Evolutionary conservation across 1,284 basidiomycete species (phyloP).

Genomic region (Ceratobasidium sp.): DNA sequence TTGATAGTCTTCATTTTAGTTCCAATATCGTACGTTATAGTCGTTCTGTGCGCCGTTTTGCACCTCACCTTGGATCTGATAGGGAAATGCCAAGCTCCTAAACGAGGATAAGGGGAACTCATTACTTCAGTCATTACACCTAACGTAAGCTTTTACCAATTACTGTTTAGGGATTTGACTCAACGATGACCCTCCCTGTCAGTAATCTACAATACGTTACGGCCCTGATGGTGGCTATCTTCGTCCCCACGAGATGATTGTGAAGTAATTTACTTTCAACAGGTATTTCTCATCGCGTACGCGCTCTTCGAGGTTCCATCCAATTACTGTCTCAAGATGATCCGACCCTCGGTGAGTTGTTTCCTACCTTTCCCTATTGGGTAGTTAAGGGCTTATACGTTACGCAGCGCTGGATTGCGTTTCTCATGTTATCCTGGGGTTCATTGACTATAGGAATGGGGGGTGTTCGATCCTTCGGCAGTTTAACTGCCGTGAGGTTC

Average conservation of each 20-base stretch:
- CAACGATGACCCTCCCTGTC: neutral
- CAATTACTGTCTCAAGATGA: conserved; percentile 34
- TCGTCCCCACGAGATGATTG: too few species aligned
- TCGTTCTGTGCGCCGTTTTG: too few species aligned
- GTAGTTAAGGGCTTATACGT: too few species aligned
- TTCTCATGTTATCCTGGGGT: conserved; percentile 29
- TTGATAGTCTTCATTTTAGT: neutral
- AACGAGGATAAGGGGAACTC: conserved; percentile 23
- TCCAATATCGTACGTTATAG: conserved; percentile 13
- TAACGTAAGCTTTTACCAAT: neutral
- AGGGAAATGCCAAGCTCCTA: conserved; percentile 32
- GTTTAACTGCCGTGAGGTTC: conserved; percentile 24
- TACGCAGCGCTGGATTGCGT: conserved; percentile 25
- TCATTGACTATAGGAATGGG: conserved; percentile 13
- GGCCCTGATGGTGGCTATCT: neutral
- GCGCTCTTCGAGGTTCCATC: conserved; percentile 28
- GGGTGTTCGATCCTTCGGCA: conserved; percentile 21
- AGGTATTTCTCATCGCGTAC: conserved; percentile 33
- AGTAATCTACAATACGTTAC: conserved; percentile 30
- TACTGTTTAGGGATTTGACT: neutral
- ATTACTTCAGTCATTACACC: conserved; percentile 5
- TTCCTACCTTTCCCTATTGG: neutral
- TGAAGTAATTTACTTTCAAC: neutral
- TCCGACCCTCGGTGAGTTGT: conserved; percentile 21
- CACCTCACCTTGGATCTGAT: neutral